Evolutionary conservation across 176 grass and related monocot genomes (phyloP).

Genomic region (Pharus latifolius): DNA sequence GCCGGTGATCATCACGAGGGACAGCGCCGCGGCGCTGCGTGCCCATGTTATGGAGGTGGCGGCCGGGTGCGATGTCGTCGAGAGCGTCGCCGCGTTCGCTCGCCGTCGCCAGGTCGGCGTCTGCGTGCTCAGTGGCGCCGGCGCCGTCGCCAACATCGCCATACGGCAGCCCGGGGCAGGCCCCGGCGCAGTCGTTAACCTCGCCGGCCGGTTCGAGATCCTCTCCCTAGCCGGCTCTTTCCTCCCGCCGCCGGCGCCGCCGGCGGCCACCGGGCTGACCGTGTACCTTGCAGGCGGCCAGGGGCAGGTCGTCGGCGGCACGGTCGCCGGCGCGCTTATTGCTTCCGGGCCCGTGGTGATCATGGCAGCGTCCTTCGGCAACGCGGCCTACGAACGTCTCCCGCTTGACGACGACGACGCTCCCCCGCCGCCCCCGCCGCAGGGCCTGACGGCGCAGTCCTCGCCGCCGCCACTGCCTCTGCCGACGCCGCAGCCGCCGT

Average conservation of each 20-base stretch:
- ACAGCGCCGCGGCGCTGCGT: slow-evolving; percentile 81
- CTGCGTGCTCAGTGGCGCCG: slow-evolving; percentile 73
- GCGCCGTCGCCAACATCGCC: slow-evolving; percentile 59
- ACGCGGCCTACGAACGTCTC: slow-evolving; percentile 89
- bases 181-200: slow-evolving; percentile 27
- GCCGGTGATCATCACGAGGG: slow-evolving; percentile 86
- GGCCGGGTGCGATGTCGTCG: slow-evolving; percentile 75
- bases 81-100: slow-evolving; percentile 67
- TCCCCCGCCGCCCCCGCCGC: slow-evolving; percentile 14
- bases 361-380: slow-evolving; percentile 84
- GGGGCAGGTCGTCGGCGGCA: slow-evolving; percentile 64
- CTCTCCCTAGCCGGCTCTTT: slow-evolving; percentile 87
- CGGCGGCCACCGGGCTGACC: slow-evolving; percentile 55
- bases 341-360: slow-evolving; percentile 73
- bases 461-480: slow-evolving; percentile 38
- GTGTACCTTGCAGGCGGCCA: slow-evolving; percentile 86
- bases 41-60: slow-evolving; percentile 85
- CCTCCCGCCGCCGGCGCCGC: slow-evolving; percentile 70
- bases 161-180: slow-evolving; percentile 38
- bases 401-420: slow-evolving; percentile 81
- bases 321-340: slow-evolving; percentile 57
- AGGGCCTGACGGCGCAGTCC: slow-evolving; percentile 30
- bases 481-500: slow-evolving; percentile 15
- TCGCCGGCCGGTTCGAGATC: slow-evolving; percentile 79
- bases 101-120: slow-evolving; percentile 72